phyloP scores from a whole-genome alignment of 805 yeast species.

The Saccharomyces kudriavzevii region DNA sequence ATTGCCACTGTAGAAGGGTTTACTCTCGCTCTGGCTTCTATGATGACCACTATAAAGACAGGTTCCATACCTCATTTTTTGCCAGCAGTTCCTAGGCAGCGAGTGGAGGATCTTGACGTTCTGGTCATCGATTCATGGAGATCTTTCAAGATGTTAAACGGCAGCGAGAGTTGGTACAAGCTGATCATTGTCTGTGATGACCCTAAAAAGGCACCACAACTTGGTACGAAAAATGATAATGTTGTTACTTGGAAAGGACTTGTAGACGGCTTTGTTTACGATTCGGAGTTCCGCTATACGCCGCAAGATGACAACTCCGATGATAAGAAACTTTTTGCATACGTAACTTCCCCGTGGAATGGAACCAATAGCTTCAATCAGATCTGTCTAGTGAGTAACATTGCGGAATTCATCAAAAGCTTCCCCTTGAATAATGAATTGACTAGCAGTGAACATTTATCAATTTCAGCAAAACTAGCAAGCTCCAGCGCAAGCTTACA shows the following conservation, averaged over 20 bases:
- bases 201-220: slow-evolving; percentile 2
- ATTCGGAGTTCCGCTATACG: slow-evolving; percentile 23
- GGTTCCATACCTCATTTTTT: slow-evolving; percentile 37
- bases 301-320: slow-evolving; percentile 28
- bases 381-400: slow-evolving; percentile 43
- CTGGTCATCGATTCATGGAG: slow-evolving; percentile 27
- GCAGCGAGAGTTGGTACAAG: slow-evolving; percentile 26
- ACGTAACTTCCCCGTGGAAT: slow-evolving; percentile 17
- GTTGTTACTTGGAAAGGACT: slow-evolving; percentile 24
- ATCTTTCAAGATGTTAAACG: slow-evolving; percentile 16
- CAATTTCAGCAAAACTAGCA: slow-evolving; percentile 18
- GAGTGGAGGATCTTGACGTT: slow-evolving; percentile 24
- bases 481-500: slow-evolving; percentile 27
- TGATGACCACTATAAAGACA: slow-evolving; percentile 30
- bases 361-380: slow-evolving; percentile 38
- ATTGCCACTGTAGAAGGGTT: slow-evolving; percentile 32
- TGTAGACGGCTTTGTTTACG: slow-evolving; percentile 8
- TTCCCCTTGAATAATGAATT: slow-evolving; percentile 34
- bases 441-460: slow-evolving; percentile 24
- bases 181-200: slow-evolving; percentile 28
- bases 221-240: slow-evolving; percentile 1
- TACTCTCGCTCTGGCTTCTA: slow-evolving; percentile 37
- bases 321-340: slow-evolving; percentile 31
- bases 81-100: slow-evolving; percentile 27
- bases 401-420: slow-evolving; percentile 39